Conservation (phyloP, 805 yeast genomes). For the Jamesozyma jinghongensis region DNA sequence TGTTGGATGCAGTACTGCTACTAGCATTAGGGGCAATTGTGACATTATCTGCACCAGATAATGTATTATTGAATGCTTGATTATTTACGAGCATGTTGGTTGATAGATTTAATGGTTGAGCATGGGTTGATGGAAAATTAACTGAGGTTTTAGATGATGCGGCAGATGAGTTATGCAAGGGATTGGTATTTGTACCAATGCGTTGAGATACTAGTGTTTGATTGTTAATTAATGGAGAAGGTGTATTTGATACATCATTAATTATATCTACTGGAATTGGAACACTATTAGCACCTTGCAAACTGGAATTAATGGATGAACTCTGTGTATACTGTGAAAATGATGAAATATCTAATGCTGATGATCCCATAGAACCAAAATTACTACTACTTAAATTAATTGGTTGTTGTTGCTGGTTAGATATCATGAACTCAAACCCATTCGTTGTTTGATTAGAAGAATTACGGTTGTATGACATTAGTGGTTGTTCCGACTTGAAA, state of each 20-base stretch:
- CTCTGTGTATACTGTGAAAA: too few species aligned
- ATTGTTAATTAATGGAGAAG: not conserved
- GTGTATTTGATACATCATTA: not conserved
- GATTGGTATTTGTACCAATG: not conserved
- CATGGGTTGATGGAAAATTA: not conserved
- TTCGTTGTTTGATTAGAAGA: not conserved
- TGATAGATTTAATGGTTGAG: not conserved
- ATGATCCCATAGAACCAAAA: too few species aligned
- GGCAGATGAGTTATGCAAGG: not conserved
- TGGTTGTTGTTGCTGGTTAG: not conserved
- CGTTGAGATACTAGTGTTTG: not conserved
- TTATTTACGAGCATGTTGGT: not conserved
- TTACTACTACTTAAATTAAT: too few species aligned
- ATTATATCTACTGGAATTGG: not conserved
- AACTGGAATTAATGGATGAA: too few species aligned
- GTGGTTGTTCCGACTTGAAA: not conserved
- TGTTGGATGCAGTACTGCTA: not conserved
- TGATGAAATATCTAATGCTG: too few species aligned
- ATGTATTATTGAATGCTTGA: not conserved
- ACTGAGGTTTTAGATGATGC: not conserved
- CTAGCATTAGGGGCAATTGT: not conserved
- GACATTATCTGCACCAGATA: not conserved
- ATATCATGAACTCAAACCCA: not conserved
- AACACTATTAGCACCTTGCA: too few species aligned
- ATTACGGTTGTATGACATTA: not conserved